These are phyloP conservation scores for Quercus tomentella DNA, from an alignment of 331 rosid genomes.

Conservation along the genomic window DNA sequence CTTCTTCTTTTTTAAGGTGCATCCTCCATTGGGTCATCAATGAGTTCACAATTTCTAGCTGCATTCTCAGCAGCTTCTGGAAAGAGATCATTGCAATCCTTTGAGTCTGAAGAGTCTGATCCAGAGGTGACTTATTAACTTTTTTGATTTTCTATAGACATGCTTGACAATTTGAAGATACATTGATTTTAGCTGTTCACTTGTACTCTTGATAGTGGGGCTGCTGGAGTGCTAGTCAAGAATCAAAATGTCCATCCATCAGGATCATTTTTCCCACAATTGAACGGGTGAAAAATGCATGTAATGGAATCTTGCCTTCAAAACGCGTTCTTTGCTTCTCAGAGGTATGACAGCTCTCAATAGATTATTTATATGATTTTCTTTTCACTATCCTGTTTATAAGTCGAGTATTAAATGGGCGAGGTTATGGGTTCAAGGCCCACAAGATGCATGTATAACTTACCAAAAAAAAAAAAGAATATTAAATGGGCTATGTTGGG, in stretches of 20 bases:
- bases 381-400: background rate
- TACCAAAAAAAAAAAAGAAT: no score
- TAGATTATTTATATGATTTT: background rate
- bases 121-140: conserved; percentile 50
- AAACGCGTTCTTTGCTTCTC: conserved; percentile 69
- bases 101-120: conserved; percentile 83
- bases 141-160: background rate
- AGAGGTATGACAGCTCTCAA: conserved; percentile 44
- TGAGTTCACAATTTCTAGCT: conserved; percentile 61
- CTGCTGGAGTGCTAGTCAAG: conserved; percentile 69
- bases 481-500: background rate
- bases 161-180: conserved; percentile 1
- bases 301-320: conserved; percentile 58
- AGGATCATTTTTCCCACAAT: conserved; percentile 70
- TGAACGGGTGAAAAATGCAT: conserved; percentile 57
- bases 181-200: conserved; percentile 18
- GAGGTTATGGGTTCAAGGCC: no score
- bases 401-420: background rate
- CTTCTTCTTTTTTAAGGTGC: conserved; percentile 46
- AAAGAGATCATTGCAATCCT: conserved; percentile 51
- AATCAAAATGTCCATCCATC: conserved; percentile 62
- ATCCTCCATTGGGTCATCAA: conserved; percentile 69
- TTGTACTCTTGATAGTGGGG: conserved; percentile 66
- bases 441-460: no score
- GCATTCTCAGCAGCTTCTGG: conserved; percentile 81